These are phyloP conservation scores for Nasturtium officinale DNA, from an alignment of 345 rosid genomes.

Conservation along the genomic window DNA sequence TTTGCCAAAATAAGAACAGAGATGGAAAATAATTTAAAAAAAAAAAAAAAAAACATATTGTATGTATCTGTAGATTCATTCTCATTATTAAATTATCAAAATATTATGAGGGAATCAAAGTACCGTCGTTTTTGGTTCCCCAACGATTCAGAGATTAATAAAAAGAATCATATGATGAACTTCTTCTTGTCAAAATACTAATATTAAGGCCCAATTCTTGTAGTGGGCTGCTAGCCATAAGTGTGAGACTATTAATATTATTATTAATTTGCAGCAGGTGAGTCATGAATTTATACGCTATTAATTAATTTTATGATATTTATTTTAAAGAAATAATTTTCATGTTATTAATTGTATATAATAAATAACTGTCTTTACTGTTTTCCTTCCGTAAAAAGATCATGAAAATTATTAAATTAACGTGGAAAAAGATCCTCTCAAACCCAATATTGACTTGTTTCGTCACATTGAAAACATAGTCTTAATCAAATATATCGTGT, in stretches of 20 bases:
- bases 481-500: too few relatives aligned
- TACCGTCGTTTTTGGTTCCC: slow-evolving; percentile 15
- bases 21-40: background rate
- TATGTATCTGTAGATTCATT: background rate
- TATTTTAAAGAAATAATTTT: too few relatives aligned
- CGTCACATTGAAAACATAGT: background rate
- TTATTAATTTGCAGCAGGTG: too few relatives aligned
- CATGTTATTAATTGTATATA: background rate
- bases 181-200: background rate
- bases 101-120: background rate
- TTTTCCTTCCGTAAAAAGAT: background rate
- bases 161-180: background rate
- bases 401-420: background rate
- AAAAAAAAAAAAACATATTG: background rate
- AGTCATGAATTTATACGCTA: too few relatives aligned
- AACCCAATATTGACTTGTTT: background rate
- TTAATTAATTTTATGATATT: too few relatives aligned
- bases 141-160: background rate
- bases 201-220: background rate
- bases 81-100: background rate
- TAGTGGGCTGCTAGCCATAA: background rate
- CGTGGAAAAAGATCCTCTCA: background rate
- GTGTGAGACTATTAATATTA: background rate
- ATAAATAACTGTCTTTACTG: background rate
- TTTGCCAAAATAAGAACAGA: slow-evolving; percentile 28